phyloP scores from a whole-genome alignment of 2,329 filamentous ascomycete genomes.

The Colletotrichum lentis region DNA sequence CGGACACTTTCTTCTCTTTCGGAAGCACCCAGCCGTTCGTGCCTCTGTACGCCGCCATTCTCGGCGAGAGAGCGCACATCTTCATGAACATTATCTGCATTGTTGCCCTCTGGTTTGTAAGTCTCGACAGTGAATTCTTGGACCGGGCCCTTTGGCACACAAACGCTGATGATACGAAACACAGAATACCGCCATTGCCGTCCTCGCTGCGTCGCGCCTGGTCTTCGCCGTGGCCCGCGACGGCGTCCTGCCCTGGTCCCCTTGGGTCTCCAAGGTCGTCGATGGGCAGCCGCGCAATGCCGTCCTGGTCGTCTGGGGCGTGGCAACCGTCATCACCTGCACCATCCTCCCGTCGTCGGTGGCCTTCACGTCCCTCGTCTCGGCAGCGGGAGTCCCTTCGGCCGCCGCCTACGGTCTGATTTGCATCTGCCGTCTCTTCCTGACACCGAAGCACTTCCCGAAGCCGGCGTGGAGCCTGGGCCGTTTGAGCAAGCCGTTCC shows the following conservation, averaged over 20 bases:
- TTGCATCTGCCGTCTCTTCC: slow-evolving; percentile 56
- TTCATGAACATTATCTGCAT: slow-evolving; percentile 69
- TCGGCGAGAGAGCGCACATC: slow-evolving; percentile 65
- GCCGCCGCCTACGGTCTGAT: slow-evolving; percentile 62
- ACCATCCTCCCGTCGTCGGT: slow-evolving; percentile 65
- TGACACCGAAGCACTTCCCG: slow-evolving; percentile 58
- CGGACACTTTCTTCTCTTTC: slow-evolving; percentile 61
- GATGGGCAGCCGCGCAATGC: slow-evolving; percentile 67
- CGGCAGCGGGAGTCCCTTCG: slow-evolving; percentile 60
- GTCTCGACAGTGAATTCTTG: slow-evolving; percentile 38
- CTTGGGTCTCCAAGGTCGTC: slow-evolving; percentile 64
- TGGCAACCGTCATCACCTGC: slow-evolving; percentile 64
- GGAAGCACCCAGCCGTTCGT: slow-evolving; percentile 67
- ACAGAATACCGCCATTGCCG: slow-evolving; percentile 66
- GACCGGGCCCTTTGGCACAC: accelerated
- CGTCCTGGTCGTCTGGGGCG: slow-evolving; percentile 65
- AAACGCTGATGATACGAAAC: not conserved
- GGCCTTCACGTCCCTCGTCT: slow-evolving; percentile 63
- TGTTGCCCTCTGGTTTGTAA: slow-evolving; percentile 58
- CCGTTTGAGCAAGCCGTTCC: slow-evolving; percentile 55
- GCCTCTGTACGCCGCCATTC: slow-evolving; percentile 63
- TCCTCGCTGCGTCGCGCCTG: slow-evolving; percentile 66
- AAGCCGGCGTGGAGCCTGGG: slow-evolving; percentile 58
- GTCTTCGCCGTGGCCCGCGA: slow-evolving; percentile 70
- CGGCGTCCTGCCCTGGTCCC: slow-evolving; percentile 66